Evolutionary conservation across 768 basidiomycete species (phyloP), one percentile per base, ranked within the genome.

Genomic region (Leccinum subtestaceum): DNA sequence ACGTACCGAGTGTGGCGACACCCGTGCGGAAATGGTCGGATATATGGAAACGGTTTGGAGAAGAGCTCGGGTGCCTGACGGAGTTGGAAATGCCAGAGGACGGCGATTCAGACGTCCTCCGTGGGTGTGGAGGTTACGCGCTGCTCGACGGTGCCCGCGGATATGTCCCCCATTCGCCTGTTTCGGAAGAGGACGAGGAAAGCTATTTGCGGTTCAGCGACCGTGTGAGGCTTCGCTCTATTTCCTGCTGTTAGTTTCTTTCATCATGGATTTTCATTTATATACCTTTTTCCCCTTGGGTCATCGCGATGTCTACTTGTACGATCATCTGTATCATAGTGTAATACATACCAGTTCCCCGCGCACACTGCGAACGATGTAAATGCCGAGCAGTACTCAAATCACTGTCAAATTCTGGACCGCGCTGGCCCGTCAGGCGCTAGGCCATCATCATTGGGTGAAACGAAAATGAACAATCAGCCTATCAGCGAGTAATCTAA

Each of bases 21-120:
- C 54, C 67, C 31, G 2, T 65, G 11, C 67, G 72, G 43, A 64
- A 46, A 27, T 72, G 71, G 71, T 63, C 67, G 19, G 61, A 60
- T 17, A 70, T 72, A 12, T 72, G 71, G 71, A 55, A 64, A 3
- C 63, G 62, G 10, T 45, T 72, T 9, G 55, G 58, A 8, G 55
- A 53, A 4, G 72, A 74, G 38, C 65, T 72, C 2, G 34, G 25
- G 11, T 64, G 47, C 15, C 67, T 72, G 40, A 52, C 59, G 15
- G 64, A 72, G 53, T 12, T 72, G n/a, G 65, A 67, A 6, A 52
- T 21, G 34, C 51, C 29, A 38, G 43, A 21, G 43, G 43, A 10
- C 5, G 11, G 43, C 19, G 19, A 19, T 19, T 45, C 43, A 11
- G 19, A 45, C 43, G 2, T 5, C 43, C 19, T 49, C 15, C 50